Evolutionary conservation across 805 yeast species (phyloP).

Genomic region (Lipomyces chichibuensis): DNA sequence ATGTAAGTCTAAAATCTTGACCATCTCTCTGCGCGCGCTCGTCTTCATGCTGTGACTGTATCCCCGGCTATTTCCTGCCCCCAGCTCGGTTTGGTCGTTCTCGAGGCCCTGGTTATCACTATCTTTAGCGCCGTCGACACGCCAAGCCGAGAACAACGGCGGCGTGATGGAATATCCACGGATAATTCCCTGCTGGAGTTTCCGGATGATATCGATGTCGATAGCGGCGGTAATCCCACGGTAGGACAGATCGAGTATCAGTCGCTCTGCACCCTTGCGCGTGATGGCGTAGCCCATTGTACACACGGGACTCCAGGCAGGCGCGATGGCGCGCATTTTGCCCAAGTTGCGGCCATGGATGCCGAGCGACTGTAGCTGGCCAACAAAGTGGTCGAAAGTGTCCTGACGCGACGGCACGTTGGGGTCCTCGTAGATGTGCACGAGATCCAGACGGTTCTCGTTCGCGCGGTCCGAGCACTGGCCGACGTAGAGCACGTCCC

Average conservation of each 20-base stretch:
- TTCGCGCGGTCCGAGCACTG: slow-evolving; percentile 27
- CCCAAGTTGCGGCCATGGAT: slow-evolving; percentile 13
- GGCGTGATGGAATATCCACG: slow-evolving; percentile 20
- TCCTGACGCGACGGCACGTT: slow-evolving; percentile 14
- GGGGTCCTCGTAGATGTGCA: slow-evolving; percentile 26
- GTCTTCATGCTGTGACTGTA: slow-evolving; percentile 13
- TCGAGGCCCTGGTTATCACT: slow-evolving; percentile 15
- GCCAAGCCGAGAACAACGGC: slow-evolving; percentile 24
- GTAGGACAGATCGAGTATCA: slow-evolving; percentile 23
- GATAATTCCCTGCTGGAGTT: slow-evolving; percentile 17
- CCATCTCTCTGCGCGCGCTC: slow-evolving; percentile 18
- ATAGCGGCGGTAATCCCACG: slow-evolving; percentile 19
- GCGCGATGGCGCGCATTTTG: slow-evolving; percentile 17
- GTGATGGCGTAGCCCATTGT: slow-evolving; percentile 28
- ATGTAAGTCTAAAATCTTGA: neutral
- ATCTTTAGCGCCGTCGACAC: slow-evolving; percentile 23
- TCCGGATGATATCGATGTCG: slow-evolving; percentile 19
- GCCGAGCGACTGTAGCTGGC: slow-evolving; percentile 13
- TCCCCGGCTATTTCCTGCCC: slow-evolving; percentile 11
- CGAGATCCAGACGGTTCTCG: slow-evolving; percentile 18
- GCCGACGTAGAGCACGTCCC: slow-evolving; percentile 29
- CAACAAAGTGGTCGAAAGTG: slow-evolving; percentile 4
- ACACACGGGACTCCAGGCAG: slow-evolving; percentile 26
- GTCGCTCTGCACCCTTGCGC: slow-evolving; percentile 26
- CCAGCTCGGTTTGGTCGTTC: neutral